Evolutionary conservation across 106 monocot genomes (phyloP).

Genomic region (Alisma plantagoaquatica): DNA sequence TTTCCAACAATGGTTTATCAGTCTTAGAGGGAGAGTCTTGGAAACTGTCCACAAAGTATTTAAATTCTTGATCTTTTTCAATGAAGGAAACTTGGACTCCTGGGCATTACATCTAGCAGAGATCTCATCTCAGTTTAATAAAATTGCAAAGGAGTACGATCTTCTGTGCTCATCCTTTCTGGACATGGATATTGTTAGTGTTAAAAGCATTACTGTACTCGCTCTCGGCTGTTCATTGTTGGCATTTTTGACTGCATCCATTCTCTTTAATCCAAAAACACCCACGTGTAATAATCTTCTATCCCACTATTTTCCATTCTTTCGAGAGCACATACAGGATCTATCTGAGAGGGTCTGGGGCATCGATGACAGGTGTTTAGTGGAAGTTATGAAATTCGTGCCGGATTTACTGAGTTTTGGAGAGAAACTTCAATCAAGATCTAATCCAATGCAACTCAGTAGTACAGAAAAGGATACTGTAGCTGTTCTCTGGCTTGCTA

Average conservation of each 20-base stretch:
- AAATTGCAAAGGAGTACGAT: conserved; percentile 69
- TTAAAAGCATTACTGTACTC: conserved; percentile 35
- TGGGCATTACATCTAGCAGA: conserved; percentile 1
- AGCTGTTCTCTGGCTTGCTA: conserved; percentile 28
- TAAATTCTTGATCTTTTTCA: conserved; percentile 21
- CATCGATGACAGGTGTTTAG: conserved; percentile 21
- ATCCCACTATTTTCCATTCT: neutral
- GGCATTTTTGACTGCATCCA: conserved; percentile 59
- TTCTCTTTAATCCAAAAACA: conserved; percentile 19
- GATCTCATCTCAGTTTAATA: conserved; percentile 28
- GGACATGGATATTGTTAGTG: conserved; percentile 56
- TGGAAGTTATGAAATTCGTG: conserved; percentile 27
- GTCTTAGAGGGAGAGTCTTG: conserved; percentile 55
- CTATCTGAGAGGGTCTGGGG: conserved; percentile 36
- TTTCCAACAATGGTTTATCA: conserved; percentile 82
- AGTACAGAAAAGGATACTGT: conserved; percentile 21
- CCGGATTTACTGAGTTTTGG: conserved; percentile 10
- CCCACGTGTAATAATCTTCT: conserved; percentile 7
- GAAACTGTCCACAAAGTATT: conserved; percentile 36
- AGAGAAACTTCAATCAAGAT: conserved; percentile 15
- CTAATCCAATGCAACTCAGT: conserved; percentile 14
- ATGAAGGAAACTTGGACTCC: neutral
- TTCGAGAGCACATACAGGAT: conserved; percentile 31
- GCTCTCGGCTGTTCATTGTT: conserved; percentile 69
- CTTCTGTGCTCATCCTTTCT: conserved; percentile 67